Base-by-base conservation (phyloP, 306 rosid genomes). In the Cucumis hystrix region DNA sequence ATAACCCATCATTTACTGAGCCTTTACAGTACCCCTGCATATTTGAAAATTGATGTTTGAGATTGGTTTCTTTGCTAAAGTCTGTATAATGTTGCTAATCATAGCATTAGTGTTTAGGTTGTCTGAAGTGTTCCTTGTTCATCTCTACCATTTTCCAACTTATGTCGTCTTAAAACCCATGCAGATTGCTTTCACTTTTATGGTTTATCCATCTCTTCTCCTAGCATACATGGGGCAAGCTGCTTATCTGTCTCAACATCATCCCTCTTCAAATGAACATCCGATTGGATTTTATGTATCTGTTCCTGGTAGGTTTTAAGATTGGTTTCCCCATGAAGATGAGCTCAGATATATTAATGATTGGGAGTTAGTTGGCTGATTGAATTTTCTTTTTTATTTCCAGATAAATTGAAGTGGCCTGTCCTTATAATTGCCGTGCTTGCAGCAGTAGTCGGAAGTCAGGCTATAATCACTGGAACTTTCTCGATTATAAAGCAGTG, bases 141-240 rank as follows among this genome's bases (percentile, higher is more conserved):
- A 43, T 43, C 49, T 43, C 47, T 41, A 7, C 35, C 23, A 15
- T 71, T 71, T 21, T 49, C 76, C 49, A 16, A 71, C 61, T 72
- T 72, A 45, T 72, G 28, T 25, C 33, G 47, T 72, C 62, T 52
- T 16, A 72, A 77, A 56, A 58, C 41, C 78, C 81, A 28, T 89
- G 87, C 92, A 95, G 98, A 89, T 95, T 87, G 98, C 98, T 78
- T 95, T 95, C 90, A 89, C 97, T 72, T 85, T 88, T 43, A 81
- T 95, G 85, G 98, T 95, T 84, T 95, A 95, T 88, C 98, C 98
- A 39, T 84, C 97, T 65, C 78, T 92, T 77, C 71, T 92, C 80
- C 90, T 95, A 74, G 98, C 98, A n/a, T 95, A 95, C 78, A 95
- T 95, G 98, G 98, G 98, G 54, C 98, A 95, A 83, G 98, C 98